Evolutionary conservation across 495 filamentous ascomycete species (phyloP).

Genomic region (Trypethelium eluteriae): DNA sequence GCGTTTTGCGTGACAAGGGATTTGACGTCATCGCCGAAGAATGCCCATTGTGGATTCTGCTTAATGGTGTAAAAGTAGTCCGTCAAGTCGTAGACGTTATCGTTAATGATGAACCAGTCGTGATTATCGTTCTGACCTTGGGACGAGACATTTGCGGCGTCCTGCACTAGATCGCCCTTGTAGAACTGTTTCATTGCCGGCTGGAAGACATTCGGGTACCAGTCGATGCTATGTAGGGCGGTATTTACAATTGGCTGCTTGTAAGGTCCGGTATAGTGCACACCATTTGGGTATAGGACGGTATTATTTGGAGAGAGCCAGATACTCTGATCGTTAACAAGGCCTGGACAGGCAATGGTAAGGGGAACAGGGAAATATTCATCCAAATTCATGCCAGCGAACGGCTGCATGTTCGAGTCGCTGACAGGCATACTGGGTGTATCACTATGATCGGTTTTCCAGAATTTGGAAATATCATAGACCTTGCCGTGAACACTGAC

Average conservation of each 20-base stretch:
- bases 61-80: constrained; percentile 74
- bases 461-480: constrained; percentile 89
- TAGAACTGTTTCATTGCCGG: constrained; percentile 77
- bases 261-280: constrained; percentile 61
- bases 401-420: constrained; percentile 58
- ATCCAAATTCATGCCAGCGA: constrained; percentile 71
- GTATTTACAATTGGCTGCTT: constrained; percentile 45
- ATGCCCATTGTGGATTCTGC: constrained; percentile 49
- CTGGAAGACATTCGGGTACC: constrained; percentile 69
- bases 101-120: constrained; percentile 70
- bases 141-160: constrained; percentile 45
- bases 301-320: constrained; percentile 58
- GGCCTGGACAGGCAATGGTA: constrained; percentile 57
- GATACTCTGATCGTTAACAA: constrained; percentile 51
- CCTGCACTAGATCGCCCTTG: constrained; percentile 75
- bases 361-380: constrained; percentile 80
- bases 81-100: constrained; percentile 77
- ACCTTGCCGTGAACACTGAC: constrained; percentile 84
- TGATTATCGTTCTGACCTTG: constrained; percentile 60
- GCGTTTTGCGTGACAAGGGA: constrained; percentile 63
- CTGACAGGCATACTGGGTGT: constrained; percentile 48
- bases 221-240: constrained; percentile 53
- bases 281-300: constrained; percentile 38
- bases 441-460: constrained; percentile 74
- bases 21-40: constrained; percentile 58